Percentiles rank a stretch among this genome's conserved stretches.
These are phyloP conservation scores for Tilletiopsis washingtonensis DNA, from an alignment of 1,284 basidiomycete genomes.

Conservation along the genomic window DNA sequence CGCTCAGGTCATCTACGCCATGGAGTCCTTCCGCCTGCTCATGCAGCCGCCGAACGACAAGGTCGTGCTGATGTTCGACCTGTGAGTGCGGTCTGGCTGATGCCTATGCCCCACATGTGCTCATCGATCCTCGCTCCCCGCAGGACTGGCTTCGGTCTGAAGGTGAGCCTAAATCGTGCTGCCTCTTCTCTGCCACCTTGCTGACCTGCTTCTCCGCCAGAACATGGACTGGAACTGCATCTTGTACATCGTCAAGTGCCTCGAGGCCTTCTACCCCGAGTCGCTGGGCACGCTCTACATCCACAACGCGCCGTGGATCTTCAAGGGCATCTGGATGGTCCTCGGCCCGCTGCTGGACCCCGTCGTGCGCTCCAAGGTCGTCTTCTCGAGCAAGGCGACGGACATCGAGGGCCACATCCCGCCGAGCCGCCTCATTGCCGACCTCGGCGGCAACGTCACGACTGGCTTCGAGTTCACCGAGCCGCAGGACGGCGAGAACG, in stretches of 20 bases:
- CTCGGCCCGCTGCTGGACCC: slow-evolving; percentile 34
- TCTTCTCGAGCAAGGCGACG: slow-evolving; percentile 29
- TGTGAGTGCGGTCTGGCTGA: too few species aligned
- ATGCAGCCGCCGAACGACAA: slow-evolving; percentile 47
- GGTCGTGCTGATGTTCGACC: slow-evolving; percentile 45
- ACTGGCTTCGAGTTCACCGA: slow-evolving; percentile 26
- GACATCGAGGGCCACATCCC: slow-evolving; percentile 38
- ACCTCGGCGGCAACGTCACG: slow-evolving; percentile 26
- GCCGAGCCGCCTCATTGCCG: slow-evolving; percentile 21
- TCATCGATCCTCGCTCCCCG: too few species aligned
- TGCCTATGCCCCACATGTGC: too few species aligned
- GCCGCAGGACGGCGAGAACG: slow-evolving; percentile 43
- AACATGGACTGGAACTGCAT: slow-evolving; percentile 44
- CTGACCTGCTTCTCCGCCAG: slow-evolving; percentile 3
- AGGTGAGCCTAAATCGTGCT: neutral
- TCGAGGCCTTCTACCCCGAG: slow-evolving; percentile 49
- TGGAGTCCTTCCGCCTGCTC: slow-evolving; percentile 47
- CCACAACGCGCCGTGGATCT: slow-evolving; percentile 49
- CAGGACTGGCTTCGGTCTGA: slow-evolving; percentile 41
- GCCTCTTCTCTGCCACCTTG: slow-evolving; percentile 5
- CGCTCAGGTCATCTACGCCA: slow-evolving; percentile 31
- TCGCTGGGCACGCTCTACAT: slow-evolving; percentile 47
- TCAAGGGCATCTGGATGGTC: slow-evolving; percentile 46
- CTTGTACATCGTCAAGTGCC: slow-evolving; percentile 36
- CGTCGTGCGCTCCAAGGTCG: slow-evolving; percentile 23